Percentiles rank a stretch among this genome's conserved stretches.
Conservation (phyloP, 1,284 basidiomycete species). For the Irpex sp. region DNA sequence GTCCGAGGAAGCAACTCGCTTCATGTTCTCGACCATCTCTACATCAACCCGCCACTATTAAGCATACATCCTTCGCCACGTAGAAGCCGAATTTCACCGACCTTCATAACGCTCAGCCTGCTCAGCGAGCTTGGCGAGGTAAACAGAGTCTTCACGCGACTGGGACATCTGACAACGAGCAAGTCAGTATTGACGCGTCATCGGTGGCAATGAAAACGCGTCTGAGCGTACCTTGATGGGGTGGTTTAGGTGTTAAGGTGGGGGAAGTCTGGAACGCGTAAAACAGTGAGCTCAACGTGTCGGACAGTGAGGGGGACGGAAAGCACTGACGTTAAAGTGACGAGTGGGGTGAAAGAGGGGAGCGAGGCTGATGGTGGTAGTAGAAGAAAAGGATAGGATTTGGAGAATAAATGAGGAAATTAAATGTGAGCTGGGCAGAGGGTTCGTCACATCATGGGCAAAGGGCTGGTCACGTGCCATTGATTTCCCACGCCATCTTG, state of each 20-base stretch:
- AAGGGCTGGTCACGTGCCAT: conserved; percentile 29
- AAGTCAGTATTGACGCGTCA: conserved; percentile 14
- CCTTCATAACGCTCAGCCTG: conserved; percentile 99
- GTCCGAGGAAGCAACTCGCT: conserved; percentile 94
- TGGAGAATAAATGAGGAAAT: conserved; percentile 43
- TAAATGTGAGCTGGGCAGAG: conserved; percentile 50
- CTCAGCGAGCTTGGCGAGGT: conserved; percentile 99
- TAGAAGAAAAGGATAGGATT: conserved; percentile 36
- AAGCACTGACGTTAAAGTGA: conserved; percentile 28
- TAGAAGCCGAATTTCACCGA: conserved; percentile 33
- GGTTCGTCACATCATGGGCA: conserved; percentile 35
- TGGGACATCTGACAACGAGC: conserved; percentile 63
- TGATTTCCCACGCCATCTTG: conserved; percentile 12
- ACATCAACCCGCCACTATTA: conserved; percentile 19
- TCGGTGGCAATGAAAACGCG: conserved; percentile 26
- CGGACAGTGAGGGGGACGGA: conserved; percentile 28
- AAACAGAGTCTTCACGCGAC: conserved; percentile 94
- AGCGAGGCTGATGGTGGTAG: conserved; percentile 40
- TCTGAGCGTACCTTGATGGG: conserved; percentile 33
- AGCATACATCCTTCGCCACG: conserved; percentile 11
- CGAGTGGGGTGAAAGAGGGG: conserved; percentile 16
- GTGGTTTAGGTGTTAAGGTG: conserved; percentile 7
- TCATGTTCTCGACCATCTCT: conserved; percentile 99
- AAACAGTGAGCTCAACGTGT: conserved; percentile 29
- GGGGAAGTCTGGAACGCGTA: conserved; percentile 16